Evolutionary conservation across 495 filamentous ascomycete species (phyloP), one percentile per base, ranked within the genome.

Genomic region (Aspergillus ostianus): DNA sequence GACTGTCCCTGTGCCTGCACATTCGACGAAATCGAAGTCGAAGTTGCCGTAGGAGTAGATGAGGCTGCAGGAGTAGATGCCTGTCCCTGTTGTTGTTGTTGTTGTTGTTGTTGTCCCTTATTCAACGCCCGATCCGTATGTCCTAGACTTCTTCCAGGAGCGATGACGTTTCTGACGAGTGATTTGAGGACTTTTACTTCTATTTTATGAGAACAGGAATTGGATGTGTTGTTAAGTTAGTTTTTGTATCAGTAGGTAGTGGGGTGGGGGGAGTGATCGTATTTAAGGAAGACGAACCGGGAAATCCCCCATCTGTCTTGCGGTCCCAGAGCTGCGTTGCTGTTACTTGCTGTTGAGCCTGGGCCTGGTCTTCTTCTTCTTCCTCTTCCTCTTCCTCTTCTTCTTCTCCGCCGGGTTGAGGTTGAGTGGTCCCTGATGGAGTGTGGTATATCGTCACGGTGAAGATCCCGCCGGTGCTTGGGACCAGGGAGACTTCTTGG

Each of bases 151-250:
- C 88, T 80, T 0, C 70, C 73, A 0, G 94, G 94, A 55, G 92
- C 84, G 61, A 97, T 87, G 44, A 90, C 79, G 78, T 97, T 88
- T 49, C 94, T 77, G 6, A 98, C 87, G n/a, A 86, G 80, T 19
- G 89, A 82, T 73, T 98, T 98, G n/a, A 98, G 84, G 58, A 89
- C 81, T 71, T 96, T 94, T 12, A 89, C 89, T 71, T 95, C 90
- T 88, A 2, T 36, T 9, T 9, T 26, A 49, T 57, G n/a, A 15
- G 10, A n/a, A 17, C 4, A 15, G 44, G 13, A 18, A 18, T 47
- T 15, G 44, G 13, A 15, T 15, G 44, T 2, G 44, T 47, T 47
- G 44, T 18, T 18, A 13, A 6, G 44, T 18, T 18, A 13, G 18
- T 15, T 47, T 18, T 15, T 47, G 44, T 26, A 26, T 26, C 23